These are phyloP conservation scores for Flaveria trinervia DNA, from an alignment of 129 eudicot genomes.

Conservation along the genomic window DNA sequence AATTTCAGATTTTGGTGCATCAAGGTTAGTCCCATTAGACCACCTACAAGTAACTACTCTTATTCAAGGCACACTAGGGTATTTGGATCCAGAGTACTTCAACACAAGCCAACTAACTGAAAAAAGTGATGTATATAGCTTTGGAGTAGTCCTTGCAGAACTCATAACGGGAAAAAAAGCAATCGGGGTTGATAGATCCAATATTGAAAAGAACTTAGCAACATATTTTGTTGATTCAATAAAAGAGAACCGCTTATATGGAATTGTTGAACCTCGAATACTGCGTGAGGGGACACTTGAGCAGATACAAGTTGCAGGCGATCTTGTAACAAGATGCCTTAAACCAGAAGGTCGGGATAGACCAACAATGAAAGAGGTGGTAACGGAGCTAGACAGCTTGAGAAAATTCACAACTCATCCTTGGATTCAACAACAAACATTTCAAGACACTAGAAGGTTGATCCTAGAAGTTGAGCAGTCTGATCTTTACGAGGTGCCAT, in stretches of 20 bases:
- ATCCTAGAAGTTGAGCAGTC: slow-evolving; percentile 4
- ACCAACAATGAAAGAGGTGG: slow-evolving; percentile 14
- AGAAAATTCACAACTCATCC: slow-evolving; percentile 16
- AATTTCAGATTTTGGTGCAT: slow-evolving; percentile 13
- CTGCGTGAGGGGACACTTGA: background rate
- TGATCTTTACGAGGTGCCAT: slow-evolving; percentile 13
- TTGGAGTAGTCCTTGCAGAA: slow-evolving; percentile 7
- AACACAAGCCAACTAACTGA: slow-evolving; percentile 17
- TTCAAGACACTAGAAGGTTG: background rate
- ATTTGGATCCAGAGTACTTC: slow-evolving; percentile 8
- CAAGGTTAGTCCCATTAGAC: slow-evolving; percentile 7
- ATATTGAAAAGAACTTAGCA: background rate
- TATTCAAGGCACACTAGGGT: slow-evolving; percentile 15
- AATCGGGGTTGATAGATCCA: background rate
- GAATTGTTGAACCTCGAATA: slow-evolving; percentile 7
- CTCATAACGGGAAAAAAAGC: slow-evolving; percentile 3
- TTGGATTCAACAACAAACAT: slow-evolving; percentile 13
- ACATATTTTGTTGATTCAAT: background rate
- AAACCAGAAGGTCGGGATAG: background rate
- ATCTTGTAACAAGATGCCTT: background rate
- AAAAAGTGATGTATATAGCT: slow-evolving; percentile 14
- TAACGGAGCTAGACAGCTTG: background rate
- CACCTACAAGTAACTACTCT: slow-evolving; percentile 12
- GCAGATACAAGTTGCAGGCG: slow-evolving; percentile 3
- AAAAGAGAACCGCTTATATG: background rate